Evolutionary conservation across 768 basidiomycete species (phyloP), one percentile per base, ranked within the genome.

Genomic region (Psilocybe azurescens): DNA sequence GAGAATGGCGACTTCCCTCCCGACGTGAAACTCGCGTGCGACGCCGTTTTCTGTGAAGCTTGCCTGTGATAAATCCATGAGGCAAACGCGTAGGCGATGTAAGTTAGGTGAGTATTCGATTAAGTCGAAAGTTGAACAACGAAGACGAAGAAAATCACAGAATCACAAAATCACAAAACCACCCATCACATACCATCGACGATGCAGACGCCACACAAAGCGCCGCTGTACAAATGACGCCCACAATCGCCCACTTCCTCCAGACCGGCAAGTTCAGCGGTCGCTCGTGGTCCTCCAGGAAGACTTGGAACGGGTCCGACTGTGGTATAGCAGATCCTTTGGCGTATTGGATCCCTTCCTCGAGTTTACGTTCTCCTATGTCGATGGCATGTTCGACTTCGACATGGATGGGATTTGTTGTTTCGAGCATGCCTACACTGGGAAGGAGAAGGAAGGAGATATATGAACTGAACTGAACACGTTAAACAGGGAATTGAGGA

Each of bases 41-140:
- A 90, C 78, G 0, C 84, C 87, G 1, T 70, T 67, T 72, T 93
- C 90, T 1, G 92, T 86, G 56, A 86, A 87, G 0, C 84, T 76
- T 7, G 88, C 84, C 88, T 88, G 30, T 29, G 2, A 51, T 14
- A 20, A 20, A 20, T 20, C 20, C 20, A 20, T 20, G 20, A 20
- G 20, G 20, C 20, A 20, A 1, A 20, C 20, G 20, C 20, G 20
- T 20, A 20, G 20, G 20, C 20, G 20, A 20, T 20, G 20, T 20
- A 20, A 20, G 20, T 20, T 20, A 20, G 20, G 1, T 20, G 20
- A 20, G 1, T 20, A 20, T 20, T 20, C 20, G 20, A 20, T 20
- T 20, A 20, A 20, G 20, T 20, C 20, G 20, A 1, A 20, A 20
- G 20, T 20, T 1, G 20, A 2, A 20, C 20, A 20, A 20, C 20